These are phyloP conservation scores for Rhynchosporium agropyri DNA, from an alignment of 2,329 filamentous ascomycete species.

Conservation along the genomic window DNA sequence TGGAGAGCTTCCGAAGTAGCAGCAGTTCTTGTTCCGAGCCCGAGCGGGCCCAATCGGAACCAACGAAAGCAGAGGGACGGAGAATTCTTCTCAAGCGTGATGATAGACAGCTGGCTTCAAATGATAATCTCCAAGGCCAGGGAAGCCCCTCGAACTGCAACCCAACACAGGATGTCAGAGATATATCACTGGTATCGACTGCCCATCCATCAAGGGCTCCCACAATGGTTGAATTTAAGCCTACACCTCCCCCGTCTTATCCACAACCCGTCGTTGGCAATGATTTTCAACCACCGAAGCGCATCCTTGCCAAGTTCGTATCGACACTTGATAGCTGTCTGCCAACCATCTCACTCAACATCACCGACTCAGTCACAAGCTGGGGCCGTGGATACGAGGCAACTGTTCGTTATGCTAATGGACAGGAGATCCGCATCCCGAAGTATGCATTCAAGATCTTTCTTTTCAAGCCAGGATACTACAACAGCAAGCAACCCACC, in stretches of 20 bases:
- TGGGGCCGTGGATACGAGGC: slow-evolving; percentile 77
- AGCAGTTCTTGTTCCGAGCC: slow-evolving; percentile 37
- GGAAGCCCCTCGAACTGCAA: slow-evolving; percentile 1
- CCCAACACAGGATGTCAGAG: slow-evolving; percentile 5
- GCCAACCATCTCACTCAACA: slow-evolving; percentile 61
- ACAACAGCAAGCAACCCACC: slow-evolving; percentile 56
- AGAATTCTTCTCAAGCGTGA: slow-evolving; percentile 39
- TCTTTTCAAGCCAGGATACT: slow-evolving; percentile 71
- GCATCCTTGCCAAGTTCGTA: slow-evolving; percentile 65
- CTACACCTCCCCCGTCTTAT: slow-evolving; percentile 5
- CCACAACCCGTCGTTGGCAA: slow-evolving; percentile 29
- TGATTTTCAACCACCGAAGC: slow-evolving; percentile 43
- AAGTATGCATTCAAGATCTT: slow-evolving; percentile 80
- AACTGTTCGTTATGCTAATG: slow-evolving; percentile 66
- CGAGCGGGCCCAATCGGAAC: slow-evolving; percentile 37
- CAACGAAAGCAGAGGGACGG: slow-evolving; percentile 33
- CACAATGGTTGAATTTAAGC: slow-evolving; percentile 16
- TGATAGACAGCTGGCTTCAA: slow-evolving; percentile 34
- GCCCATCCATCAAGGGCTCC: slow-evolving; percentile 20
- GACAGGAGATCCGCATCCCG: slow-evolving; percentile 71
- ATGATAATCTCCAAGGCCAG: background rate
- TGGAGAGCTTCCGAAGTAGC: slow-evolving; percentile 38
- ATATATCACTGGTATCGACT: slow-evolving; percentile 25
- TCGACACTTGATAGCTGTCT: slow-evolving; percentile 68
- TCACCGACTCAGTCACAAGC: slow-evolving; percentile 68